phyloP scores from a whole-genome alignment of 768 basidiomycete species.

The Fibroporia radiculosa region DNA sequence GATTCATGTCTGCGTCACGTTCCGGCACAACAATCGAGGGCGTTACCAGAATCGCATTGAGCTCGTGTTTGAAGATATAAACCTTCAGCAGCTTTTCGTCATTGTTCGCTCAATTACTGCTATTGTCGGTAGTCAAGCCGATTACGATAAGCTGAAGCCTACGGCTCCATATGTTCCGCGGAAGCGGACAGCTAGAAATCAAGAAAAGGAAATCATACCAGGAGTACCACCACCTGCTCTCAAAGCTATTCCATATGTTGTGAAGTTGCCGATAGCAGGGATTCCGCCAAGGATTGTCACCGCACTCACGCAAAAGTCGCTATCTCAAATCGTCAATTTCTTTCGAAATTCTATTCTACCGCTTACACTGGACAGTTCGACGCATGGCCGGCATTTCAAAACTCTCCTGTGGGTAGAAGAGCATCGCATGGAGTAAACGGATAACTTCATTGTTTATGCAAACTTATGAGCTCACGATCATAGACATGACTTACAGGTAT shows the following conservation, averaged over 20 bases:
- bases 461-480: background rate
- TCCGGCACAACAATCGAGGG: slow-evolving; percentile 29
- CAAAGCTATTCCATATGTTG: slow-evolving; percentile 11
- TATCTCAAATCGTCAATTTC: background rate
- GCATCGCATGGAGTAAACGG: slow-evolving; percentile 19
- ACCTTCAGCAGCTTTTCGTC: slow-evolving; percentile 30
- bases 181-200: slow-evolving; percentile 5
- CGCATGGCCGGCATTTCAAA: slow-evolving; percentile 43
- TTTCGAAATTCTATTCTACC: slow-evolving; percentile 29
- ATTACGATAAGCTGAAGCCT: slow-evolving; percentile 41
- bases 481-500: slow-evolving; percentile 28
- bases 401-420: slow-evolving; percentile 50
- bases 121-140: slow-evolving; percentile 40
- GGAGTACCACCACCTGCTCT: slow-evolving; percentile 21
- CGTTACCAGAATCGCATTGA: slow-evolving; percentile 49
- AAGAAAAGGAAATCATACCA: slow-evolving; percentile 16
- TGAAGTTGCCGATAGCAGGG: slow-evolving; percentile 8
- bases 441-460: background rate
- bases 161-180: slow-evolving; percentile 34
- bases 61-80: slow-evolving; percentile 37
- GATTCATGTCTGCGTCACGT: slow-evolving; percentile 11
- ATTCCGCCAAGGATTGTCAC: slow-evolving; percentile 12
- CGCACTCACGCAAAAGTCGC: background rate
- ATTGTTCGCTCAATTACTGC: slow-evolving; percentile 39
- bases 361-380: slow-evolving; percentile 24